Evolutionary conservation across 169 alveolate species (phyloP).

Genomic region (Plasmodium berghei): DNA sequence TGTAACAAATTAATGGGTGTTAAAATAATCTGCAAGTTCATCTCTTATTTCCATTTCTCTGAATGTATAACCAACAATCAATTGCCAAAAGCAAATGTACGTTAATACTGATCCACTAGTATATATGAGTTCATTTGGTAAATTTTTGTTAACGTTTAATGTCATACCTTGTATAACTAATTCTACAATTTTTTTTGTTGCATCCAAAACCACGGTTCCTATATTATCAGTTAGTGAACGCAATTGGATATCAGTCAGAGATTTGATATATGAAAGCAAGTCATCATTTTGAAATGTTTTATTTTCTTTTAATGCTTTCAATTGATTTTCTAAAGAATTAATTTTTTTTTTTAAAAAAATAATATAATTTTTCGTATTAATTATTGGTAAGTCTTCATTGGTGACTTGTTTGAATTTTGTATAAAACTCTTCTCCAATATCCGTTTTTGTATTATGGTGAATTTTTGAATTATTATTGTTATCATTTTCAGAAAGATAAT

Average conservation of each 20-base stretch:
- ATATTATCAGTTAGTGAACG: slow-evolving; percentile 84
- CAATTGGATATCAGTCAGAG: slow-evolving; percentile 82
- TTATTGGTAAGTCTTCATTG: slow-evolving; percentile 62
- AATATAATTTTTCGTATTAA: slow-evolving; percentile 69
- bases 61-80: slow-evolving; percentile 87
- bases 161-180: slow-evolving; percentile 83
- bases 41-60: slow-evolving; percentile 85
- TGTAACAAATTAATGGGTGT: no score
- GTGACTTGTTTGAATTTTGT: neutral
- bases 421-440: neutral
- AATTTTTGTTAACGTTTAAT: slow-evolving; percentile 47
- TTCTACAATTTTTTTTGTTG: slow-evolving; percentile 83
- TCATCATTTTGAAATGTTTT: slow-evolving; percentile 76
- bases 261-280: slow-evolving; percentile 81
- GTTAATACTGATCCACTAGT: slow-evolving; percentile 79
- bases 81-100: slow-evolving; percentile 89
- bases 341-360: slow-evolving; percentile 62
- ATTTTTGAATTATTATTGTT: no score
- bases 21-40: slow-evolving; percentile 77
- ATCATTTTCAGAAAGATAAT: no score
- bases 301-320: slow-evolving; percentile 43
- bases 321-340: slow-evolving; percentile 53
- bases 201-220: slow-evolving; percentile 84
- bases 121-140: slow-evolving; percentile 40
- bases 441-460: neutral